Evolutionary conservation across 305 asterid species (phyloP), one percentile per base, ranked within the genome.

Genomic region (Lippia alba): DNA sequence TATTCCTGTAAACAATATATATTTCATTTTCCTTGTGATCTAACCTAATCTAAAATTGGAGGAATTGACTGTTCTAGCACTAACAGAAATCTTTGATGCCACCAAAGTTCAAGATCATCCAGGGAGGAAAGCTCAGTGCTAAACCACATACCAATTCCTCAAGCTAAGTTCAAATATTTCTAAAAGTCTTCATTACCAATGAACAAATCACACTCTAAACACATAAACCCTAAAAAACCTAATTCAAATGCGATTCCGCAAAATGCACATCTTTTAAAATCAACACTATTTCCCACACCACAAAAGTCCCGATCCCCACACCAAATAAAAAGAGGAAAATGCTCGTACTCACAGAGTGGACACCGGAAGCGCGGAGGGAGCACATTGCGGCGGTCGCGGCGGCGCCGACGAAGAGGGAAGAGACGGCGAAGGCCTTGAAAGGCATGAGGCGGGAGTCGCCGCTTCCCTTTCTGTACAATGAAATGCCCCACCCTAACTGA

Each of bases 401-500:
- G 80, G 91, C 84, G 71, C 94, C 91, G 77, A 88, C 79, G 78
- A 88, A 79, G 76, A 91, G 89, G 36, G 94, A 82, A 19, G 92
- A 89, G 48, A 88, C 92, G 57, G 83, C 81, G 81, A 89, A 87
- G 63, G 97, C 97, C 81, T 85, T 88, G 6, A 91, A 34, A 56
- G 96, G 96, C 97, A 91, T 88, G 53, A 84, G 46, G 69, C 51
- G 70, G 19, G 82, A 82, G 59, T 83, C 84, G 57, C 90, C 90
- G 74, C 66, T 71, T 16, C 93, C 93, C 80, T 48, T 82, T 50
- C 76, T 76, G 65, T 63, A 61, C 11, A 75, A 15, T 54, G 78
- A 78, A 68, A 79, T 58, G 0, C 83, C 97, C 87, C 83, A 87
- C 16, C 83, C 72, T 17, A 88, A 82, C 67, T 91, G 96, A 17